phyloP scores from a whole-genome alignment of 2,329 filamentous ascomycete species.

The Pseudohalonectria lignicola region DNA sequence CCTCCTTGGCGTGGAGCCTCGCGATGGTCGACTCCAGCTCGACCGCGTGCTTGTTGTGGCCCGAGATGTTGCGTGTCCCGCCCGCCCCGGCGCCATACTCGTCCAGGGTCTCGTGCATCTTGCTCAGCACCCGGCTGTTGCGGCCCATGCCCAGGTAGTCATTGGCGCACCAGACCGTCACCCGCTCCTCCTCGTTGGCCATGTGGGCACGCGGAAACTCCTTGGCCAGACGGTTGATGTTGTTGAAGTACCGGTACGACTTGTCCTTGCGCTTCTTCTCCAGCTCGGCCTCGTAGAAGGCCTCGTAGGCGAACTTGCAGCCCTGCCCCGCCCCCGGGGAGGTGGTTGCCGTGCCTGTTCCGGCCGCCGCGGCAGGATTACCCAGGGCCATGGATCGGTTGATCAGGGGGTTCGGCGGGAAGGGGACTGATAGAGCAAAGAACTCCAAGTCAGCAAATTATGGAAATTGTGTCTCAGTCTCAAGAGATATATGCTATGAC shows the following conservation, averaged over 20 bases:
- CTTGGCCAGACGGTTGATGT: constrained; percentile 96
- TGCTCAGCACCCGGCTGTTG: constrained; percentile 73
- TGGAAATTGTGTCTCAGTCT: too few species aligned
- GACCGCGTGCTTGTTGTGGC: constrained; percentile 92
- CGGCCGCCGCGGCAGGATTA: constrained; percentile 5
- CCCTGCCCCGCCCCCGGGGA: constrained; percentile 17
- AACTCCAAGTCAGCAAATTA: too few species aligned
- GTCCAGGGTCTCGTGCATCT: constrained; percentile 92
- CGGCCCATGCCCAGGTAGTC: constrained; percentile 98
- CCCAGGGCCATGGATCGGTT: constrained; percentile 6
- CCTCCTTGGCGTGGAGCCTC: constrained; percentile 82
- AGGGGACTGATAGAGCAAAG: constrained; percentile 19
- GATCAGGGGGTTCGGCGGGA: constrained; percentile 17
- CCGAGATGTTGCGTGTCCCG: constrained; percentile 94
- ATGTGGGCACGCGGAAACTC: constrained; percentile 95
- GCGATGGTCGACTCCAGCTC: constrained; percentile 72
- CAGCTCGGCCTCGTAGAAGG: constrained; percentile 77
- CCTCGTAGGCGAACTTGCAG: constrained; percentile 79
- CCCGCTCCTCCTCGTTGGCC: constrained; percentile 67
- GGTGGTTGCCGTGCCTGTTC: constrained; percentile 6
- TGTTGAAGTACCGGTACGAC: constrained; percentile 99
- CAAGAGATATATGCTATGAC: too few species aligned
- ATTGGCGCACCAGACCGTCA: constrained; percentile 98
- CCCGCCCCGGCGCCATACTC: constrained; percentile 92
- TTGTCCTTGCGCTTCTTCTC: constrained; percentile 99